Evolutionary conservation across 2,329 filamentous ascomycete species (phyloP), one percentile per base, ranked within the genome.

Genomic region (Paraphoma sp.): DNA sequence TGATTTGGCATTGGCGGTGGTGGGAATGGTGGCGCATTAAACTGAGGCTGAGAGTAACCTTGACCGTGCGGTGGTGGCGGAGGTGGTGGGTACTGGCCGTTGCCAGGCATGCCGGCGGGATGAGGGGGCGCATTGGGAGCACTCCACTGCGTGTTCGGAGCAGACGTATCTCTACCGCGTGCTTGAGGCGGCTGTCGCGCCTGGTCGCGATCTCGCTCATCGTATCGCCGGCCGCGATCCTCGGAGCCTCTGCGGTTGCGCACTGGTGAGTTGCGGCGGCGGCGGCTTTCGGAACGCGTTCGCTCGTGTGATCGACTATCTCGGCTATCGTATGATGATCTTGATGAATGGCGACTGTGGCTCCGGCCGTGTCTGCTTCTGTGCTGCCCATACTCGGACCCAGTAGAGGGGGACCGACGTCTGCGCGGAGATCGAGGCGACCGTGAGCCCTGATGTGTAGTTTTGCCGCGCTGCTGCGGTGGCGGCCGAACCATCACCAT

Each of bases 11-110:
- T 56, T 4, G 57, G 57, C 17, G 51, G 65, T 9, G 64, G 62
- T n/a, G 58, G 57, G 16, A 68, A 69, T 3, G 62, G 60, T 12
- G 65, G 67, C 11, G 55, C 56, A 53, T 53, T 58, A 36, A 66
- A 64, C 2, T 60, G 55, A 29, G 54, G 28, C 42, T 62, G 60
- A 33, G 56, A 49, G 40, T 55, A 63, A 7, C 49, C 50, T n/a
- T 57, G 51, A 12, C 52, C 53, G 40, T 54, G 58, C 38, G 49
- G 53, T 5, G 30, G 18, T 33, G 40, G 47, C 11, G 49, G 51
- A 11, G 59, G 52, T 12, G 14, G 29, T 30, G 51, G 53, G 42
- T 61, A 59, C 18, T 59, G 59, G 29, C 54, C 56, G 33, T 56
- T 45, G 12, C 48, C 30, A 46, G 60, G 11, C 47, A 51, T 8